Percentiles rank a stretch among this genome's conserved stretches.
These are phyloP conservation scores for Haplosporangium sp. DNA, from an alignment of 371 early-diverging fungal species.

Conservation along the genomic window DNA sequence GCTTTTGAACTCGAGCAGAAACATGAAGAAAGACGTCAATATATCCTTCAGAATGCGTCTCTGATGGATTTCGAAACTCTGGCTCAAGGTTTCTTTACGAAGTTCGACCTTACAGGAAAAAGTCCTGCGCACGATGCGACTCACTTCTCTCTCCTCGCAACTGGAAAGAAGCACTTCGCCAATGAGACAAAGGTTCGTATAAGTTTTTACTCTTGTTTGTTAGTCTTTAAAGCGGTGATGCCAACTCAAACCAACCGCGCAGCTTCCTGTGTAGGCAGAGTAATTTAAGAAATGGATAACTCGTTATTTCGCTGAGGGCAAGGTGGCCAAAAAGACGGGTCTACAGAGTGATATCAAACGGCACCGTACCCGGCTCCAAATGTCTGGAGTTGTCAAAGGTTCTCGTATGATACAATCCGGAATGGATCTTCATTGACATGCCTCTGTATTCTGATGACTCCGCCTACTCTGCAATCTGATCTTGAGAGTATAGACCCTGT, in stretches of 20 bases:
- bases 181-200: constrained; percentile 9
- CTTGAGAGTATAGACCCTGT: too few species aligned
- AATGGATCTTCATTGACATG: too few species aligned
- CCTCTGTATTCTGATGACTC: too few species aligned
- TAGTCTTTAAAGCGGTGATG: neutral
- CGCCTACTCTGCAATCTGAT: too few species aligned
- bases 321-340: constrained; percentile 8
- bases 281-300: constrained; percentile 20
- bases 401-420: too few species aligned
- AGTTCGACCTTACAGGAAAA: constrained; percentile 5
- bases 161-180: constrained; percentile 6
- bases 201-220: constrained; percentile 1
- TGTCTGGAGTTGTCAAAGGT: too few species aligned
- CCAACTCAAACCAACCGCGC: neutral
- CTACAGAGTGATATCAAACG: neutral
- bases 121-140: constrained; percentile 13
- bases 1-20: constrained; percentile 5
- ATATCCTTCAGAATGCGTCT: constrained; percentile 5
- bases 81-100: constrained; percentile 12
- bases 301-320: constrained; percentile 1
- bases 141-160: constrained; percentile 10
- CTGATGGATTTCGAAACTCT: constrained; percentile 14
- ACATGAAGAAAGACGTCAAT: constrained; percentile 16
- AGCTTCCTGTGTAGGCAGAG: constrained; percentile 8
- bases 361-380: too few species aligned